Evolutionary conservation across 2,329 filamentous ascomycete genomes (phyloP).

Genomic region (Neofusicoccum sp.): DNA sequence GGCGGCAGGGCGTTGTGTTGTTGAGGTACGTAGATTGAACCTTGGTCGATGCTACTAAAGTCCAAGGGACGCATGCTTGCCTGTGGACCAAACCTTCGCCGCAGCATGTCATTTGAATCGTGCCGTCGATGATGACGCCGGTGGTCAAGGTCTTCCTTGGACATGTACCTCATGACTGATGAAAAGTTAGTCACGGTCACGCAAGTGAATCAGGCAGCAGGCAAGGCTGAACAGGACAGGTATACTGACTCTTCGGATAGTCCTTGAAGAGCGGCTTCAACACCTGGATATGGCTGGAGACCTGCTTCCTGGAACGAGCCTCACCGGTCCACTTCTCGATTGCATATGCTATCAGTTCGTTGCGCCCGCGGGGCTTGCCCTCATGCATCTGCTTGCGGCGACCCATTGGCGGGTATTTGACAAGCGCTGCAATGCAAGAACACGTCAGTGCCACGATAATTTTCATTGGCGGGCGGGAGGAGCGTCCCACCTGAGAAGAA

Average conservation of each 20-base stretch:
- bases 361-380: slow-evolving; percentile 57
- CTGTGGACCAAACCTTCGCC: slow-evolving; percentile 2
- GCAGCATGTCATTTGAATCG: slow-evolving; percentile 13
- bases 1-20: slow-evolving; percentile 10
- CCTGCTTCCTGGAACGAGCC: slow-evolving; percentile 55
- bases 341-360: slow-evolving; percentile 60
- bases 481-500: slow-evolving; percentile 47
- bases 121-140: slow-evolving; percentile 21
- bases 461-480: background rate
- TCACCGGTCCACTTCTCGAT: slow-evolving; percentile 57
- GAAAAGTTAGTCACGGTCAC: slow-evolving; percentile 25
- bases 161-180: slow-evolving; percentile 43
- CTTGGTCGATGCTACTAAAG: slow-evolving; percentile 14
- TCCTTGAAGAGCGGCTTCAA: slow-evolving; percentile 56
- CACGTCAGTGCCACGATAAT: slow-evolving; percentile 6
- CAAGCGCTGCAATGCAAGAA: slow-evolving; percentile 37
- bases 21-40: slow-evolving; percentile 1
- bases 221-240: background rate
- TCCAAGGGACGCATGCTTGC: slow-evolving; percentile 13
- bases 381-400: slow-evolving; percentile 50
- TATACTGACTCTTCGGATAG: slow-evolving; percentile 51
- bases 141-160: slow-evolving; percentile 34
- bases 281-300: slow-evolving; percentile 64
- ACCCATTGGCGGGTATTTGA: slow-evolving; percentile 59
- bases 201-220: background rate